Evolutionary conservation across 1,284 basidiomycete genomes (phyloP).

Genomic region (Trichosporon faecale): DNA sequence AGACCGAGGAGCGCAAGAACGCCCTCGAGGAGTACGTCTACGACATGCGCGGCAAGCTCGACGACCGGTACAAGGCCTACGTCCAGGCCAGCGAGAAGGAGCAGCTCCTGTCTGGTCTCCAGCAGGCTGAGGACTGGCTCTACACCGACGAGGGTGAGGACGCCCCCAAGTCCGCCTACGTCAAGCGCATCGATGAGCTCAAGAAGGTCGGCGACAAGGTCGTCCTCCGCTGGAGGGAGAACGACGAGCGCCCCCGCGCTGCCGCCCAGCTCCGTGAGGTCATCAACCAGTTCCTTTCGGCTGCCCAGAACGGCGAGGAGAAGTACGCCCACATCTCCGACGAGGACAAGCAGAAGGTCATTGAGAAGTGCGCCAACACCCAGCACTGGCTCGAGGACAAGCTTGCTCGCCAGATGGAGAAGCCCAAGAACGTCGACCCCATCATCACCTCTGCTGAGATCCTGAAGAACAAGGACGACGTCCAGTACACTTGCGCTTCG

Average conservation of each 20-base stretch:
- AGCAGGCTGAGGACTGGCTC: constrained; percentile 86
- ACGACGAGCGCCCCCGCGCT: constrained; percentile 70
- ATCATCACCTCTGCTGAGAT: constrained; percentile 76
- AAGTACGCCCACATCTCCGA: constrained; percentile 81
- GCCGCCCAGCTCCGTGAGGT: constrained; percentile 75
- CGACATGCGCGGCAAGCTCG: constrained; percentile 85
- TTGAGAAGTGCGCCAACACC: constrained; percentile 62
- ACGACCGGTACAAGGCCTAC: constrained; percentile 74
- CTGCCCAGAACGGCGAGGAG: constrained; percentile 77
- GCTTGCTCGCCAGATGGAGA: constrained; percentile 76
- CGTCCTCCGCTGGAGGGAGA: constrained; percentile 72
- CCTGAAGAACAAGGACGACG: constrained; percentile 80
- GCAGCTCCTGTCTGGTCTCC: constrained; percentile 65
- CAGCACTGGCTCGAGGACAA: constrained; percentile 94
- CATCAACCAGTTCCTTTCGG: constrained; percentile 73
- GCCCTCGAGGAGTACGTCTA: constrained; percentile 96
- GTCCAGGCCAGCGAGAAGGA: constrained; percentile 72
- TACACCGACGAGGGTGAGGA: constrained; percentile 95
- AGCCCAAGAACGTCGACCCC: constrained; percentile 79
- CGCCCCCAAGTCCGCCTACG: constrained; percentile 85
- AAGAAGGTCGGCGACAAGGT: constrained; percentile 81
- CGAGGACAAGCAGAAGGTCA: constrained; percentile 75
- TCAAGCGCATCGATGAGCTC: constrained; percentile 70
- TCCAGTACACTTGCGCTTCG: constrained; percentile 76
- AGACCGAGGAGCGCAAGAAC: constrained; percentile 96